phyloP scores from a whole-genome alignment of 1,139 yeast species.

The Williopsis jadinii region DNA sequence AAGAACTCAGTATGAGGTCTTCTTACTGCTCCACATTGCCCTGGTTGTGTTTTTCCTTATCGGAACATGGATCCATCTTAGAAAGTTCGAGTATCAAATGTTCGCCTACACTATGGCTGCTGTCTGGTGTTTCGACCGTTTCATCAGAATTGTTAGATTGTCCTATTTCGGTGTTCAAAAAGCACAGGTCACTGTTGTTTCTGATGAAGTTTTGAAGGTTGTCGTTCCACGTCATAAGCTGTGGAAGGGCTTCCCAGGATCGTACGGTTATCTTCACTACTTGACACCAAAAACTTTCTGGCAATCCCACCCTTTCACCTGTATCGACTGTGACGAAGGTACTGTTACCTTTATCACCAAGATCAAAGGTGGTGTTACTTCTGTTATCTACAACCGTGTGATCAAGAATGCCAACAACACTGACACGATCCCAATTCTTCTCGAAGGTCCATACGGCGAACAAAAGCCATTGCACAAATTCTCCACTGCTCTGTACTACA shows the following conservation, averaged over 20 bases:
- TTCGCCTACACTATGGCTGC: slow-evolving; percentile 21
- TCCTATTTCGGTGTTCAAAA: slow-evolving; percentile 26
- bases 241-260: slow-evolving; percentile 29
- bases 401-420: slow-evolving; percentile 15
- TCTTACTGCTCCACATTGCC: slow-evolving; percentile 47
- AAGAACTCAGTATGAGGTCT: slow-evolving; percentile 53
- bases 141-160: slow-evolving; percentile 25
- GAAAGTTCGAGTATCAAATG: slow-evolving; percentile 27
- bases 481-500: slow-evolving; percentile 45
- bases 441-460: slow-evolving; percentile 60
- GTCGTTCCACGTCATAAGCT: slow-evolving; percentile 24
- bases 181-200: slow-evolving; percentile 40
- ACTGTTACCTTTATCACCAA: slow-evolving; percentile 35
- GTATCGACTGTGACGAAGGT: slow-evolving; percentile 26
- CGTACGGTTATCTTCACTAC: slow-evolving; percentile 33
- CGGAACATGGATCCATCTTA: slow-evolving; percentile 51
- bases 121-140: slow-evolving; percentile 32
- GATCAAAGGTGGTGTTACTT: slow-evolving; percentile 42
- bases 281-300: slow-evolving; percentile 36
- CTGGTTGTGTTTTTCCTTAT: slow-evolving; percentile 45
- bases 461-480: slow-evolving; percentile 45
- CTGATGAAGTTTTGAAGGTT: slow-evolving; percentile 36
- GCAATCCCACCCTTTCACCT: slow-evolving; percentile 53
- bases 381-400: slow-evolving; percentile 26
- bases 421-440: slow-evolving; percentile 26